Conservation (phyloP, 208 protist genomes). For the Wallacemonas sp. region DNA sequence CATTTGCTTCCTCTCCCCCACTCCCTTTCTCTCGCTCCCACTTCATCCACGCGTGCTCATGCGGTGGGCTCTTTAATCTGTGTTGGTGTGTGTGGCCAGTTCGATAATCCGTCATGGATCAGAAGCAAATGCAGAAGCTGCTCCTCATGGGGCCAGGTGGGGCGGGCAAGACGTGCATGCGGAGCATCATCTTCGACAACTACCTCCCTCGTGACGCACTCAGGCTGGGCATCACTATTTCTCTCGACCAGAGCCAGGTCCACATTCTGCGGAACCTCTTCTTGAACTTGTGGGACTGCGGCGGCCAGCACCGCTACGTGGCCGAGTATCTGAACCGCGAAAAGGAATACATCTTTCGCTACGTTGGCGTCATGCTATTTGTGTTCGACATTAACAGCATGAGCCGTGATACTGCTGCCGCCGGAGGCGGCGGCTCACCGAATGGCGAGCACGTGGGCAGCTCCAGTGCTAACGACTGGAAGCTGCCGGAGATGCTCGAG, state of each 20-base stretch:
- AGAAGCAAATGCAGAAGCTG: slow-evolving; percentile 91
- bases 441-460: slow-evolving; percentile 9
- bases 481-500: slow-evolving; percentile 93
- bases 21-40: slow-evolving; percentile 1
- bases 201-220: slow-evolving; percentile 96
- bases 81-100: not conserved
- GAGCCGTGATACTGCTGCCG: slow-evolving; percentile 50
- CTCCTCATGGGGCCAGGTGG: slow-evolving; percentile 96
- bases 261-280: slow-evolving; percentile 98
- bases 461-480: slow-evolving; percentile 61
- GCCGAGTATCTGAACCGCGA: slow-evolving; percentile 97
- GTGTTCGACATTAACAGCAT: slow-evolving; percentile 98
- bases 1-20: not conserved
- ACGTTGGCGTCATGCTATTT: slow-evolving; percentile 99
- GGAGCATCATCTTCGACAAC: slow-evolving; percentile 99
- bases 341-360: slow-evolving; percentile 98
- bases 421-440: not conserved
- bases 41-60: not conserved
- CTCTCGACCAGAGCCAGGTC: slow-evolving; percentile 98
- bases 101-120: slow-evolving; percentile 37
- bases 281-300: slow-evolving; percentile 99
- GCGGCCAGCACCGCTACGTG: slow-evolving; percentile 98
- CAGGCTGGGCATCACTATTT: slow-evolving; percentile 94
- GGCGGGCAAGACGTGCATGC: slow-evolving; percentile 98
- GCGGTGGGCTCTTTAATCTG: not conserved